Base-by-base conservation (phyloP, 306 rosid species). In the Argentina anserina region DNA sequence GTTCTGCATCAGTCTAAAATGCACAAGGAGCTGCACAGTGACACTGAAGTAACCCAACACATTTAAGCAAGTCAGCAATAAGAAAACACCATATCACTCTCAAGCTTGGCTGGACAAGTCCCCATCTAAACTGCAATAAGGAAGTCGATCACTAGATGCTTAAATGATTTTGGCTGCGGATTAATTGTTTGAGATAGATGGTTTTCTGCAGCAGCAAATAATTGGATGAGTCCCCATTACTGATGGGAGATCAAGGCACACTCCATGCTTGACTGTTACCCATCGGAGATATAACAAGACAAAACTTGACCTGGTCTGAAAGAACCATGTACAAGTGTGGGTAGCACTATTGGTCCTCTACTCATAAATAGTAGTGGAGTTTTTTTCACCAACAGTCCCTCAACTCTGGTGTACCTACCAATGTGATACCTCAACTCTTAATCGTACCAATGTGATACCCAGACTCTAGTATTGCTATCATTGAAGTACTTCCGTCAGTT, bases 51-150 rank as follows among this genome's bases (percentile, higher is more conserved):
- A 15, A 59, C 15, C 39, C 21, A 69, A 34, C 73, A 20, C 42
- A 49, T 46, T 4, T 20, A 23, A 70, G 36, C 23, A 34, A 52
- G 37, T 8, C 3, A 13, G 10, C 64, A 58, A 37, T 29, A 59
- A 28, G 21, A 39, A 8, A 61, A 42, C 60, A 37, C 76, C 78
- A 3, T 62, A 62, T 62, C 67, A 50, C 85, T 71, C 52, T 87
- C 88, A 75, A 77, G 79, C 71, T 75, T 82, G 84, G 91, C 82
- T 80, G 81, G 71, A 67, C 17, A 63, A 84, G 86, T 75, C 82
- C 80, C 82, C 84, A 77, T 67, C 53, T 41, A 21, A 53, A 72
- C 11, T 20, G 23, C 70, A 63, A 61, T 11, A 50, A 21, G 67
- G 60, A 39, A 76, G 37, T 29, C 63, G 76, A 34, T 23, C 76